These are phyloP conservation scores for Citrus cavaleriei DNA, from an alignment of 345 rosid species.

Conservation along the genomic window DNA sequence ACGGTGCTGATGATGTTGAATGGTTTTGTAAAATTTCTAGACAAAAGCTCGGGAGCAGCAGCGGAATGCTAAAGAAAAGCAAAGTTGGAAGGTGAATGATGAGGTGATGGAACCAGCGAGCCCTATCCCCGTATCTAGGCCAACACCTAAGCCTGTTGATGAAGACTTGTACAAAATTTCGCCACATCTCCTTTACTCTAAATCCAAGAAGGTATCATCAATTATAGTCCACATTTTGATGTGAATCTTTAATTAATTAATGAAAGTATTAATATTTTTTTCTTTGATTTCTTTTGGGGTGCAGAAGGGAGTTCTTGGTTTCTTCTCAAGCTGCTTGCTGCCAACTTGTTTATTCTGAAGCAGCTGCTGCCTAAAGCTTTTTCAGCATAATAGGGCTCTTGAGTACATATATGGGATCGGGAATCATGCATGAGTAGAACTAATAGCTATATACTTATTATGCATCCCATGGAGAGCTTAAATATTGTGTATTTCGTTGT, in stretches of 20 bases:
- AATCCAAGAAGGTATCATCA: conserved; percentile 49
- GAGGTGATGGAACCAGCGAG: conserved; percentile 22
- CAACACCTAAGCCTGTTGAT: conserved; percentile 70
- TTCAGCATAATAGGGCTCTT: too few relatives aligned
- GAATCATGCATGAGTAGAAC: background rate
- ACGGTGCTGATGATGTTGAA: background rate
- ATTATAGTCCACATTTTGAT: background rate
- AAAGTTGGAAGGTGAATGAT: conserved; percentile 24
- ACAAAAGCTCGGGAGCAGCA: conserved; percentile 25
- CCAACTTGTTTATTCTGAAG: conserved; percentile 53
- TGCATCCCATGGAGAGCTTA: background rate
- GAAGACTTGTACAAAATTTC: conserved; percentile 90
- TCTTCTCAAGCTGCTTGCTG: conserved; percentile 75
- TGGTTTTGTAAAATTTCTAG: conserved; percentile 22
- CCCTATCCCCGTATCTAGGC: conserved; percentile 29
- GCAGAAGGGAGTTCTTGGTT: conserved; percentile 76
- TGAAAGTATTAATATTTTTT: too few relatives aligned
- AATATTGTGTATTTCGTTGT: background rate
- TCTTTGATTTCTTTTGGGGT: background rate
- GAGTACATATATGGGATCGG: background rate
- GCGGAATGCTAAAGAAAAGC: conserved; percentile 30
- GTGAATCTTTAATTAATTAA: background rate
- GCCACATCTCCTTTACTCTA: conserved; percentile 59
- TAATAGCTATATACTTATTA: background rate
- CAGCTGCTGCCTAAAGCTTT: background rate